Percentiles rank a stretch among this genome's conserved stretches.
These are phyloP conservation scores for Triadica sebifera DNA, from an alignment of 345 rosid genomes.

Conservation along the genomic window DNA sequence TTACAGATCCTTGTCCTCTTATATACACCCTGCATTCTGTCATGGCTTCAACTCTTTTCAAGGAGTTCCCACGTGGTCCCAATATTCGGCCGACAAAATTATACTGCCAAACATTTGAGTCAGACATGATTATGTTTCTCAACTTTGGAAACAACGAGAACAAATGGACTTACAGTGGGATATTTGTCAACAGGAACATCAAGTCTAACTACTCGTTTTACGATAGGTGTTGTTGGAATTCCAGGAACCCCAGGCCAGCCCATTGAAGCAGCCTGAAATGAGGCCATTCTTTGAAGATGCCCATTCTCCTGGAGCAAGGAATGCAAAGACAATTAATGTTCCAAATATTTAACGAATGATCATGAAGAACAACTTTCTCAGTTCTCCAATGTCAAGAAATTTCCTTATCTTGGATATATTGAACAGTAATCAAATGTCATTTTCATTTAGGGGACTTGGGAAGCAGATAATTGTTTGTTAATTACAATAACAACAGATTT, in stretches of 20 bases:
- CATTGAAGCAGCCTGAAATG: conserved; percentile 56
- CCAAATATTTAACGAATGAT: not conserved
- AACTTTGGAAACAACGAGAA: not conserved
- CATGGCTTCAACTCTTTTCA: conserved; percentile 83
- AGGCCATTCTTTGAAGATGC: conserved; percentile 66
- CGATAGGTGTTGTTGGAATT: conserved; percentile 54
- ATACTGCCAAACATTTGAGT: conserved; percentile 48
- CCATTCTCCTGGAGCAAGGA: conserved; percentile 61
- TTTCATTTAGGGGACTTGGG: not conserved
- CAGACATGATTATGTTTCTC: conserved; percentile 21
- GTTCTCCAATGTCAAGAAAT: not conserved
- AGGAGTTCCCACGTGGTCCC: conserved; percentile 97
- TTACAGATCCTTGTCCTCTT: conserved; percentile 90
- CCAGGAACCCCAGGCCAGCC: conserved; percentile 82
- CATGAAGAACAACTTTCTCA: conserved; percentile 1
- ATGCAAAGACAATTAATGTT: conserved; percentile 1
- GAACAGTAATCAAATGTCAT: not conserved
- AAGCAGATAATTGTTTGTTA: not conserved
- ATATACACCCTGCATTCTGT: conserved; percentile 84
- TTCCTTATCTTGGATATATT: not conserved
- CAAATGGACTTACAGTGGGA: conserved; percentile 65
- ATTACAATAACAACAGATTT: not conserved
- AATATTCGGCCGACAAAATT: conserved; percentile 93
- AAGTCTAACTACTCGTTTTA: conserved; percentile 75
- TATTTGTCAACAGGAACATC: conserved; percentile 91